Base-by-base conservation (phyloP, 768 basidiomycete genomes). In the Boletus rubropictus region DNA sequence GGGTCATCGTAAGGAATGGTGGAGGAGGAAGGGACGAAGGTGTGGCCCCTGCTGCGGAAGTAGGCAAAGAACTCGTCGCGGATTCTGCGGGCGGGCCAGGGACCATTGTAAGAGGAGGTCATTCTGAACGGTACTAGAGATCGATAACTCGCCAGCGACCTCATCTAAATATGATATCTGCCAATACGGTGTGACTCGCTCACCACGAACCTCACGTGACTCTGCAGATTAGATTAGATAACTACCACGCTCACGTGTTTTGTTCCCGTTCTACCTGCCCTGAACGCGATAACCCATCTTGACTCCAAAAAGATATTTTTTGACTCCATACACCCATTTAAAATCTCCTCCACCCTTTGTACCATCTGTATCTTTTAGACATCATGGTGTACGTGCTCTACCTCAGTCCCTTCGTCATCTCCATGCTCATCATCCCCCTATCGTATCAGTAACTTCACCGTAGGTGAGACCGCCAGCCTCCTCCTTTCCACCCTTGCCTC, bases 1-100 rank as follows among this genome's bases (percentile, higher is more conserved):
- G 95, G 95, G 70, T 98, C 96, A 49, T 98, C 96, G 65, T 89
- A 97, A 2, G 96, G 96, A 54, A 99, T 87, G 32, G 93, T 95
- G 2, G 89, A 77, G 3, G 91, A 94, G 25, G 89, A 93, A 7
- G 86, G 86, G 44, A 93, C 88, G 63, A 89, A 95, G 20, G 86
- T 84, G 66, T 99, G 96, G 53, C 79, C 76, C 56, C 80, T 81
- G 37, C 74, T 72, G 47, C 75, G 74, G 70, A 98, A 99, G 71
- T 81, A 98, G 53, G 86, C 75, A 68, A 98, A 91, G 73, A 91
- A 99, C 50, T 89, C 82, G 56, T 93, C 72, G 55, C 96, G 82
- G 50, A 98, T 83, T 63, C 77, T 82, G 32, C 70, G 59, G n/a
- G 96, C 84, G 12, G 93, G 74, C 92, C 90, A 95, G 20, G 76